Evolutionary conservation across 106 monocot genomes (phyloP).

Genomic region (Platanthera zijinensis): DNA sequence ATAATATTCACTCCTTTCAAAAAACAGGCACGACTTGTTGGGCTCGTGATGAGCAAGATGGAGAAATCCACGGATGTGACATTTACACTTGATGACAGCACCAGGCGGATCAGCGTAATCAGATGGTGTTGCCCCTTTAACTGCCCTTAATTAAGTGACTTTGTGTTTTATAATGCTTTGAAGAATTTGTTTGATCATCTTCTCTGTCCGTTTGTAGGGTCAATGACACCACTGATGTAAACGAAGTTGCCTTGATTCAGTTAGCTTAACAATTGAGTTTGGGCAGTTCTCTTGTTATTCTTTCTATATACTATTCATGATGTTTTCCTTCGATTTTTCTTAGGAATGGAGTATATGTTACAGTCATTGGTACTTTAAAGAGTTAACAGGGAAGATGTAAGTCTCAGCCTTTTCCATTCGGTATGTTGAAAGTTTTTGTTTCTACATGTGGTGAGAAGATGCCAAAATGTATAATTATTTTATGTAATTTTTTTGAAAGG

Average conservation of each 20-base stretch:
- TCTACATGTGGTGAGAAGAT: neutral
- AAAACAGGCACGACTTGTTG: slow-evolving; percentile 59
- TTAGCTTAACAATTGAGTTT: slow-evolving; percentile 10
- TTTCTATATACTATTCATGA: neutral
- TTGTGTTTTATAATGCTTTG: neutral
- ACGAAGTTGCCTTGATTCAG: slow-evolving; percentile 40
- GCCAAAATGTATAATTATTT: too few species aligned
- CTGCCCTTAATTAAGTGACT: neutral
- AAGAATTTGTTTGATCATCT: neutral
- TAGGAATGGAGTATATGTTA: slow-evolving; percentile 65
- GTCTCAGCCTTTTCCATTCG: slow-evolving; percentile 53
- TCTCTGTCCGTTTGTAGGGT: slow-evolving; percentile 39
- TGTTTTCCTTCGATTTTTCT: neutral
- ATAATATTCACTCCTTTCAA: neutral
- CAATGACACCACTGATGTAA: slow-evolving; percentile 45
- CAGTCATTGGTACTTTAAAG: slow-evolving; percentile 52
- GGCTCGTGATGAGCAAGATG: slow-evolving; percentile 60
- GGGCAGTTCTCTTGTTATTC: neutral
- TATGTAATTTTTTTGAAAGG: too few species aligned
- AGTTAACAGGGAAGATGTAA: slow-evolving; percentile 51
- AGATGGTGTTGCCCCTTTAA: slow-evolving; percentile 50
- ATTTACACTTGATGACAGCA: slow-evolving; percentile 84
- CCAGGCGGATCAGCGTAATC: slow-evolving; percentile 64
- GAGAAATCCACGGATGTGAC: slow-evolving; percentile 81
- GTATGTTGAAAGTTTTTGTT: slow-evolving; percentile 9